These are phyloP conservation scores for Gymnopilus junonius DNA, from an alignment of 768 basidiomycete genomes.

Conservation along the genomic window DNA sequence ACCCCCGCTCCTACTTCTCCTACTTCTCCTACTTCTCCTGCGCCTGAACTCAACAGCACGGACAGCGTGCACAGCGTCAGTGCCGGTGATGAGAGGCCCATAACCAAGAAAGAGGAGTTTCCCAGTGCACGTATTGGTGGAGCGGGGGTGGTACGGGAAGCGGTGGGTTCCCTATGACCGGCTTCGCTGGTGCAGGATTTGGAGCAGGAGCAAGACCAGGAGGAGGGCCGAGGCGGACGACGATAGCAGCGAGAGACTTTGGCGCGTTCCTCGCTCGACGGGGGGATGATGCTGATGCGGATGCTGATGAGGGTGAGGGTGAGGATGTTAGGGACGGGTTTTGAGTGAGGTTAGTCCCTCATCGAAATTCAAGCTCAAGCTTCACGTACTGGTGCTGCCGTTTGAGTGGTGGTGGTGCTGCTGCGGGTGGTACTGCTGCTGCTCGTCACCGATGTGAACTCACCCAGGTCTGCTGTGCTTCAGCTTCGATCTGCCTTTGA, in stretches of 20 bases:
- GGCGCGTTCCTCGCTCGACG: constrained; percentile 25
- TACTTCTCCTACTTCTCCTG: too few relatives aligned
- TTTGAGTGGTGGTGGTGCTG: too few relatives aligned
- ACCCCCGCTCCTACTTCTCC: too few relatives aligned
- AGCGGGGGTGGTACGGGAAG: constrained; percentile 16
- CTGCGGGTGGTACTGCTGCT: too few relatives aligned
- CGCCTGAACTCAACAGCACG: too few relatives aligned
- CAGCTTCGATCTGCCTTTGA: too few relatives aligned
- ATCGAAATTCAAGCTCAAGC: too few relatives aligned
- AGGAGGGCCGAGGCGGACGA: background rate
- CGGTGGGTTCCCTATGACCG: constrained; percentile 21
- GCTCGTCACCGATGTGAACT: too few relatives aligned
- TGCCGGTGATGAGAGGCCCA: constrained; percentile 27
- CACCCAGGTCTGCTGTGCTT: too few relatives aligned
- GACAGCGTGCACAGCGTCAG: too few relatives aligned
- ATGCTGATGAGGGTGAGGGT: background rate
- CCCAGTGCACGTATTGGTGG: constrained; percentile 16
- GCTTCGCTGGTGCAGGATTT: constrained; percentile 12
- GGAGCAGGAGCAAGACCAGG: background rate
- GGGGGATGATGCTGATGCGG: constrained; percentile 20
- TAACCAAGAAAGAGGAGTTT: background rate
- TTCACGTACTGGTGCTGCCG: too few relatives aligned
- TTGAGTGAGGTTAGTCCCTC: background rate
- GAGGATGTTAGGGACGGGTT: background rate
- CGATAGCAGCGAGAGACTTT: constrained; percentile 21